Evolutionary conservation across 1,284 basidiomycete species (phyloP), one percentile per base, ranked within the genome.

Genomic region (Schizophyllum amplum): DNA sequence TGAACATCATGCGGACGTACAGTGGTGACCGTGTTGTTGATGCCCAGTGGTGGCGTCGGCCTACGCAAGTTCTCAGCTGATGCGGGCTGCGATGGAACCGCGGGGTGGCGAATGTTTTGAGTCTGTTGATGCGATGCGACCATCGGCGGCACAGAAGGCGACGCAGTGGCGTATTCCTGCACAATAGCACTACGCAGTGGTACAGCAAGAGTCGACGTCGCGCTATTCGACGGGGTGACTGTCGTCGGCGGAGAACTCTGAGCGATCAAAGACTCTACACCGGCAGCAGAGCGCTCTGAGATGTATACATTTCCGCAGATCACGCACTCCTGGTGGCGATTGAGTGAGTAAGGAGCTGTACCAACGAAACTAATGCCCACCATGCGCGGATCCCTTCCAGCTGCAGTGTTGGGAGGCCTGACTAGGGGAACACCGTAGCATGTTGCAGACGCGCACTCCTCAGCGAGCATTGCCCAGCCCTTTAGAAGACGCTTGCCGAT

Each of bases 381-480:
- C 76, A 86, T 90, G 60, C 78, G 74, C 23, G 81, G 80, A 70
- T 86, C 80, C 62, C 80, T 81, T 55, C 77, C 79, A 20, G 75
- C 75, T 6, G 80, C 81, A 46, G 74, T 63, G 66, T 80, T 86
- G n/a, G 86, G 86, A 49, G 84, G 86, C 53, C 86, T 75, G 55
- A 89, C 85, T 25, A 91, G 77, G 25, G 88, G 89, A 11, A 90
- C 73, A 15, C 87, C 87, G 67, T 82, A 86, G 64, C 89, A 91
- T 42, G 72, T 71, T 24, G 65, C 64, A 63, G 81, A 84, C 0
- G 82, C 81, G 65, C 91, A 93, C 71, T 91, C 89, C 53, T 92
- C 89, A 47, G 79, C 87, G 21, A 93, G 75, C 86, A 93, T 88
- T 0, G 90, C 82, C 88, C 88, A 92, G 48, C 90, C 90, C 67